Base-by-base conservation (phyloP, 345 rosid species). In the Abelmoschus esculentus region DNA sequence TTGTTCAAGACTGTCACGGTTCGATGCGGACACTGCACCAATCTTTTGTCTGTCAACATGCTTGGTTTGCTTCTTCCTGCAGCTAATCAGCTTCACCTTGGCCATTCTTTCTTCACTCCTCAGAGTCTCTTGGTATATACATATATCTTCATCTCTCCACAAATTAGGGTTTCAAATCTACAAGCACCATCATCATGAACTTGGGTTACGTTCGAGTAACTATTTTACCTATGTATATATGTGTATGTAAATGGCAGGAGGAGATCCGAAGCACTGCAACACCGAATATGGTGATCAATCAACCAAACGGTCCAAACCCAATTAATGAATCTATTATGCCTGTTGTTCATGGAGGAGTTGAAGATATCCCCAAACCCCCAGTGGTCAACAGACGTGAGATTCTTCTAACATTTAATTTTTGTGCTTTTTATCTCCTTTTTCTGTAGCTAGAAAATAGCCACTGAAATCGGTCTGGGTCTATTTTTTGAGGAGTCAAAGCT, bases 1-100 rank as follows among this genome's bases (percentile, higher is more conserved):
- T 83, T 95, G 87, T 87, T 86, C 91, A 95, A 90, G 92, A 87
- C 89, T 10, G 99, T 95, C 40, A 88, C 99, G 8, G 96, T 95
- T 47, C 87, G 99, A 75, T 95, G 98, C 67, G 99, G 97, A 14
- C 97, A 93, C 85, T 95, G 99, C 60, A 55, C 60, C 32, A 55
- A 55, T 26, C 60, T 55, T 22, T 55, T 55, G 29, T 19, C 60
- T 0, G 60, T 55, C 60, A 55, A 55, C 60, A 55, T 55, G 60
- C 60, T 55, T 55, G 31, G 60, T 10, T 26, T 78, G 70, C 82
- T 86, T 22, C 84, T 87, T 67, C 96, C 97, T 36, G 74, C 93
- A 0, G 76, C 93, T 13, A 90, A 88, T 78, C 96, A 88, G 83
- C 85, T 86, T 70, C 93, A 93, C 55, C 80, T 81, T 5, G 89